Conservation (phyloP, 768 basidiomycete genomes). For the Cystobasidium onofrii region DNA sequence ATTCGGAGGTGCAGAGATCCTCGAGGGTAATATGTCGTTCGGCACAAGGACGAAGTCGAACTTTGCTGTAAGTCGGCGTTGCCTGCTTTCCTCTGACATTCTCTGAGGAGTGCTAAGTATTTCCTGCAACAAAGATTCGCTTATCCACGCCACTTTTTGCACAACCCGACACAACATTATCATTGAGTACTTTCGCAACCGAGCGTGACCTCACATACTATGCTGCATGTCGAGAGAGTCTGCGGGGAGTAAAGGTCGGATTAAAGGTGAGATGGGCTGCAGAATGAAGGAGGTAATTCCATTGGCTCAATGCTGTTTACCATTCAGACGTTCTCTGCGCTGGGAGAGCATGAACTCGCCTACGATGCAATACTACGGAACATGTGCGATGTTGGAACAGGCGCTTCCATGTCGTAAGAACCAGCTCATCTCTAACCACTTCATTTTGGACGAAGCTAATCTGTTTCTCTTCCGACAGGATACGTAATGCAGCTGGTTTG, state of each 20-base stretch:
- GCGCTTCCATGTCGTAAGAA: constrained; percentile 71
- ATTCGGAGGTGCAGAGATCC: constrained; percentile 80
- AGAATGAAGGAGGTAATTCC: constrained; percentile 46
- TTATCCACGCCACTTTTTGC: constrained; percentile 47
- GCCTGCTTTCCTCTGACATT: not conserved
- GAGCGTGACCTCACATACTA: constrained; percentile 73
- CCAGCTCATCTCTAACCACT: not conserved
- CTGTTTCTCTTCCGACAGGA: constrained; percentile 49
- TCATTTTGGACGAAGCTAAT: constrained; percentile 5
- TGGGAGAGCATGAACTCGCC: constrained; percentile 61
- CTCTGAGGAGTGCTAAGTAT: not conserved
- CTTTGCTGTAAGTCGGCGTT: constrained; percentile 58
- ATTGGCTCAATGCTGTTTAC: not conserved
- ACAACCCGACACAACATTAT: constrained; percentile 60
- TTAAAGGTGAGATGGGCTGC: constrained; percentile 55
- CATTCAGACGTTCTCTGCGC: constrained; percentile 26
- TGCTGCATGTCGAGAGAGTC: constrained; percentile 62
- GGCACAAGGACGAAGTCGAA: constrained; percentile 82
- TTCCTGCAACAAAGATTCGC: constrained; percentile 38
- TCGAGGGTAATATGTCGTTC: constrained; percentile 70
- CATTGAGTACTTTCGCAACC: constrained; percentile 61
- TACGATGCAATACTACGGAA: constrained; percentile 77
- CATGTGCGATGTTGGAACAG: constrained; percentile 60
- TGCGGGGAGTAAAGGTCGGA: constrained; percentile 59
- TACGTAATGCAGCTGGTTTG: constrained; percentile 73